These are phyloP conservation scores for Bassia scoparia DNA, from an alignment of 148 eudicot species.

Conservation along the genomic window DNA sequence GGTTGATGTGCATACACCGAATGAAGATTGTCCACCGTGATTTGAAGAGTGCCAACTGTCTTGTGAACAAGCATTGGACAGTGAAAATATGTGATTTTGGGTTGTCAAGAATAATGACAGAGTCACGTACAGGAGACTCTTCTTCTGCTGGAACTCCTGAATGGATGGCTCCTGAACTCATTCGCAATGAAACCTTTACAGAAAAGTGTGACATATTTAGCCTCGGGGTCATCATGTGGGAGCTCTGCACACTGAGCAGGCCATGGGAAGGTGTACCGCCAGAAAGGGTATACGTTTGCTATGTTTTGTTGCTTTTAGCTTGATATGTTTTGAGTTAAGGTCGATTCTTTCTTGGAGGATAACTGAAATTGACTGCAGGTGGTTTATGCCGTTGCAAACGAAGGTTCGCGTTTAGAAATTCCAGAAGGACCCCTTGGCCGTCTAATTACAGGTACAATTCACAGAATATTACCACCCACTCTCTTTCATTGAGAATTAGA, in stretches of 20 bases:
- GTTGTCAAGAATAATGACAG: slow-evolving; percentile 68
- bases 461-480: not conserved
- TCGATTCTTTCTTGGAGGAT: not conserved
- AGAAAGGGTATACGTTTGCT: slow-evolving; percentile 54
- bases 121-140: slow-evolving; percentile 46
- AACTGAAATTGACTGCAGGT: slow-evolving; percentile 43
- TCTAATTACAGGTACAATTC: slow-evolving; percentile 61
- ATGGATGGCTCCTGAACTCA: slow-evolving; percentile 99
- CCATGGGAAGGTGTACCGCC: slow-evolving; percentile 94
- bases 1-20: slow-evolving; percentile 92
- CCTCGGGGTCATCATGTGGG: slow-evolving; percentile 98
- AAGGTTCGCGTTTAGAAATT: slow-evolving; percentile 67
- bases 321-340: not conserved
- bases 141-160: slow-evolving; percentile 99
- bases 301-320: not conserved
- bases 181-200: slow-evolving; percentile 86
- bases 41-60: slow-evolving; percentile 93
- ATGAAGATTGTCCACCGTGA: slow-evolving; percentile 97
- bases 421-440: slow-evolving; percentile 93
- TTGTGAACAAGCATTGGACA: slow-evolving; percentile 82
- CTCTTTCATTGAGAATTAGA: not conserved
- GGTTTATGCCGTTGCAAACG: slow-evolving; percentile 79
- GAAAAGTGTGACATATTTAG: slow-evolving; percentile 97
- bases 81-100: slow-evolving; percentile 97
- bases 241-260: slow-evolving; percentile 73